phyloP scores from a whole-genome alignment of 345 rosid genomes.

The Populus euphratica region DNA sequence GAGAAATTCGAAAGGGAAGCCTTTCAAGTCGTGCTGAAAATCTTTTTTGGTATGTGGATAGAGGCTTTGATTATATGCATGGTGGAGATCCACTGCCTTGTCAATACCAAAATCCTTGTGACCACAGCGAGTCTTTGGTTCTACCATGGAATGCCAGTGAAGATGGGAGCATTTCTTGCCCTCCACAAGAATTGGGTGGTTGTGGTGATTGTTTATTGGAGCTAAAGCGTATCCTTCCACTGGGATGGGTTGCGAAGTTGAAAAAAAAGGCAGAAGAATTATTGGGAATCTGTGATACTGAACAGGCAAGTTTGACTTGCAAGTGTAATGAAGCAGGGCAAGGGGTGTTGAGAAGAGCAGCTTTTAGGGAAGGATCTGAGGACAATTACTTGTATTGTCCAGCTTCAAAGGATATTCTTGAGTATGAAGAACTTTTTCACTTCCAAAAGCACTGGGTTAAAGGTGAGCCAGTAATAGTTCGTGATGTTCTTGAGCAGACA shows the following conservation, averaged over 20 bases:
- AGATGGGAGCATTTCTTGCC: conserved; percentile 64
- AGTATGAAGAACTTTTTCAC: conserved; percentile 37
- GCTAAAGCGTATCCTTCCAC: conserved; percentile 59
- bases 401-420: conserved; percentile 29
- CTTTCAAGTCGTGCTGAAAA: conserved; percentile 42
- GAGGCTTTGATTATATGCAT: conserved; percentile 63
- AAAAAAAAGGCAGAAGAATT: conserved; percentile 36
- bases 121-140: conserved; percentile 19
- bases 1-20: conserved; percentile 58
- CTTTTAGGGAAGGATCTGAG: conserved; percentile 50
- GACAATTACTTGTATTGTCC: conserved; percentile 72
- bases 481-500: conserved; percentile 46
- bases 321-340: conserved; percentile 20
- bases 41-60: conserved; percentile 36
- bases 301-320: conserved; percentile 16
- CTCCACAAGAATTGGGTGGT: conserved; percentile 67
- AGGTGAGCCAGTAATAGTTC: conserved; percentile 81
- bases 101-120: conserved; percentile 19
- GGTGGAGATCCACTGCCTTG: conserved; percentile 50
- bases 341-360: conserved; percentile 36
- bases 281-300: conserved; percentile 21
- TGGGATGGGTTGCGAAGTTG: conserved; percentile 48
- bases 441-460: conserved; percentile 72
- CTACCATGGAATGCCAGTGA: conserved; percentile 38
- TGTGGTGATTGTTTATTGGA: conserved; percentile 60